Evolutionary conservation across 192 early-diverging fungal species (phyloP).

Genomic region (Coemansia sp.): DNA sequence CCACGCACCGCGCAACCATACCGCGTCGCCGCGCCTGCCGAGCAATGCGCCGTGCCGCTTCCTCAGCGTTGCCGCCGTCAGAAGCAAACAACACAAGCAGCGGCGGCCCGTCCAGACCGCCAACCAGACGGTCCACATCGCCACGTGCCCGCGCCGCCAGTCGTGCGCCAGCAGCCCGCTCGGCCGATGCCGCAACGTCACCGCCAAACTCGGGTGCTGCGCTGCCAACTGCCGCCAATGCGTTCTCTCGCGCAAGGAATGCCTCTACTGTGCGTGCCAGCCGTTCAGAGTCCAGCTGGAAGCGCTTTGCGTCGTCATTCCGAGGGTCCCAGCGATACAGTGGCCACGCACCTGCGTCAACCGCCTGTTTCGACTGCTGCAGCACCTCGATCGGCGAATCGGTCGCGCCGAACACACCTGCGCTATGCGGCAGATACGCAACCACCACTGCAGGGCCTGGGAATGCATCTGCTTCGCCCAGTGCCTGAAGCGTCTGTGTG

Average conservation of each 20-base stretch:
- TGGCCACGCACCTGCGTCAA: conserved; percentile 91
- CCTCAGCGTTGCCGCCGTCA: conserved; percentile 87
- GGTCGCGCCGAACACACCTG: conserved; percentile 48
- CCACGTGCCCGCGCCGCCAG: conserved; percentile 66
- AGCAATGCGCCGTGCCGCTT: conserved; percentile 77
- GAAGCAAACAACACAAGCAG: conserved; percentile 88
- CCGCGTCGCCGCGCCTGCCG: conserved; percentile 83
- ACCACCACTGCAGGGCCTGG: conserved; percentile 87
- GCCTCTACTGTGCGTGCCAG: conserved; percentile 65
- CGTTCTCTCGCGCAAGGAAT: conserved; percentile 84
- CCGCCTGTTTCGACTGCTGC: conserved; percentile 86
- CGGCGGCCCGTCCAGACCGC: conserved; percentile 72
- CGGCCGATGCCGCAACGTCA: conserved; percentile 61
- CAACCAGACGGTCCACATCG: conserved; percentile 68
- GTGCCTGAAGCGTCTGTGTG: conserved; percentile 83
- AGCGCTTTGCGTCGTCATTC: conserved; percentile 55
- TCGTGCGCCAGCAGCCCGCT: conserved; percentile 57
- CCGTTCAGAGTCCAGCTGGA: conserved; percentile 75
- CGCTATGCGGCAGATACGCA: conserved; percentile 75
- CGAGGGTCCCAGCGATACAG: conserved; percentile 93
- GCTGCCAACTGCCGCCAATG: conserved; percentile 72
- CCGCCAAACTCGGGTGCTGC: conserved; percentile 65
- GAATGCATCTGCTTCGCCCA: conserved; percentile 88
- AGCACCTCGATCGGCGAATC: conserved; percentile 71
- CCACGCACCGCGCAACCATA: conserved; percentile 70